Percentiles rank a stretch among this genome's conserved stretches.
Conservation (phyloP, 176 grass and related monocot species). For the Ensete ventricosum region DNA sequence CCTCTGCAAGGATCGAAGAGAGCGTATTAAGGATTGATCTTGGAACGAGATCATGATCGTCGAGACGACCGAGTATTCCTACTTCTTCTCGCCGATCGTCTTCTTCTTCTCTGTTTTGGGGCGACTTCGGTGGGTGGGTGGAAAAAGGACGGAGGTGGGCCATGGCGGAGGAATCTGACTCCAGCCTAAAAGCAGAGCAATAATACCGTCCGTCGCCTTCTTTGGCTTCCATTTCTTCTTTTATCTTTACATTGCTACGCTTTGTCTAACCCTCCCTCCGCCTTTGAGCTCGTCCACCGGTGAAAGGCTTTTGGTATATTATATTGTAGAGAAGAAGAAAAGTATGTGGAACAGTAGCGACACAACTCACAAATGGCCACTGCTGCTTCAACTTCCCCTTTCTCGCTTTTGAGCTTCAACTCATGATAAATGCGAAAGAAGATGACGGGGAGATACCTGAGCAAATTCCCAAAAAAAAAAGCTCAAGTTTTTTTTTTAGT, state of each 20-base stretch:
- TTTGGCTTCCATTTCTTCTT: background rate
- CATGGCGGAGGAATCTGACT: background rate
- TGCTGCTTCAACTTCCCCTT: no score
- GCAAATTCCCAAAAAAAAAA: no score
- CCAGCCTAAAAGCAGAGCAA: constrained; percentile 3
- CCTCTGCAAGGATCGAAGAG: constrained; percentile 17
- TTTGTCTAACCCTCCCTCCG: no score
- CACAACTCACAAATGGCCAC: no score
- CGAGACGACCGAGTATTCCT: background rate
- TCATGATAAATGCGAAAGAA: no score
- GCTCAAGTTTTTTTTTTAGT: no score
- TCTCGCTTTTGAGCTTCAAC: no score
- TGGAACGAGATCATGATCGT: background rate
- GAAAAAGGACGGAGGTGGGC: background rate
- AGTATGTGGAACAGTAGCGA: no score
- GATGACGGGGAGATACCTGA: no score
- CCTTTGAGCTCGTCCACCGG: no score
- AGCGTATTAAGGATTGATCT: background rate
- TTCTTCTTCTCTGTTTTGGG: background rate
- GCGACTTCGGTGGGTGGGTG: background rate
- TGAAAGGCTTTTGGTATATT: no score
- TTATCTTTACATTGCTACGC: background rate
- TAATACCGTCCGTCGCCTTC: background rate
- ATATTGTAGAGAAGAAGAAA: no score
- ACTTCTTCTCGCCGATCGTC: background rate